phyloP scores from a whole-genome alignment of 495 filamentous ascomycete genomes.

The Aspergillus kassunensis region DNA sequence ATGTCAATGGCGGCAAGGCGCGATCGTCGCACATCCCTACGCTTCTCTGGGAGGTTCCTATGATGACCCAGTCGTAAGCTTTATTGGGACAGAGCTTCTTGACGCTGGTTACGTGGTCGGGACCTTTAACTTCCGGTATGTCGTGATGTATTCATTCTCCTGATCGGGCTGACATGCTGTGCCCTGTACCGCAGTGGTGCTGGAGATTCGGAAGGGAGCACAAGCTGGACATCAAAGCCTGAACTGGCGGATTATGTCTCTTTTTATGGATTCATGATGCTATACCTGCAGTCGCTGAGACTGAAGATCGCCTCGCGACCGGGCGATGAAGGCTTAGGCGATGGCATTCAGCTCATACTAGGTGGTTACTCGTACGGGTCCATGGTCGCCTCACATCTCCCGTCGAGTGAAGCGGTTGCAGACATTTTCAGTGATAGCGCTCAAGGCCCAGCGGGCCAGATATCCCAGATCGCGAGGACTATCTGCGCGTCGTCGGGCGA shows the following conservation, averaged over 20 bases:
- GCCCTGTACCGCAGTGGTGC: slow-evolving; percentile 85
- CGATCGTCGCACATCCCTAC: slow-evolving; percentile 88
- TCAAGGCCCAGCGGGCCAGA: slow-evolving; percentile 55
- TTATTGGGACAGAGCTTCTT: slow-evolving; percentile 59
- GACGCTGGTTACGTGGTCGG: slow-evolving; percentile 67
- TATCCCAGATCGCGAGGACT: slow-evolving; percentile 60
- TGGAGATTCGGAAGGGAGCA: slow-evolving; percentile 65
- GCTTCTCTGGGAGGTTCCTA: slow-evolving; percentile 80
- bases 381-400: slow-evolving; percentile 70
- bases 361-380: slow-evolving; percentile 93
- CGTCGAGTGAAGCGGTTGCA: slow-evolving; percentile 54
- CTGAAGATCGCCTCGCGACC: background rate
- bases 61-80: slow-evolving; percentile 73
- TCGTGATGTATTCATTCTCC: background rate
- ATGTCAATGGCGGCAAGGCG: slow-evolving; percentile 52
- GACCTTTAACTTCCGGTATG: slow-evolving; percentile 90
- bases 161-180: background rate
- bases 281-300: slow-evolving; percentile 56
- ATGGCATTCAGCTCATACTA: slow-evolving; percentile 45
- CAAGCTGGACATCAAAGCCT: slow-evolving; percentile 78
- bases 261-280: slow-evolving; percentile 69
- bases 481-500: slow-evolving; percentile 54
- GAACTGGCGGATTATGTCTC: slow-evolving; percentile 80
- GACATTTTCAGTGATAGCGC: slow-evolving; percentile 50
- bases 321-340: background rate